Percentiles rank a stretch among this genome's conserved stretches.
phyloP scores from a whole-genome alignment of 805 yeast species.

The Candida pseudoglaebosa region DNA sequence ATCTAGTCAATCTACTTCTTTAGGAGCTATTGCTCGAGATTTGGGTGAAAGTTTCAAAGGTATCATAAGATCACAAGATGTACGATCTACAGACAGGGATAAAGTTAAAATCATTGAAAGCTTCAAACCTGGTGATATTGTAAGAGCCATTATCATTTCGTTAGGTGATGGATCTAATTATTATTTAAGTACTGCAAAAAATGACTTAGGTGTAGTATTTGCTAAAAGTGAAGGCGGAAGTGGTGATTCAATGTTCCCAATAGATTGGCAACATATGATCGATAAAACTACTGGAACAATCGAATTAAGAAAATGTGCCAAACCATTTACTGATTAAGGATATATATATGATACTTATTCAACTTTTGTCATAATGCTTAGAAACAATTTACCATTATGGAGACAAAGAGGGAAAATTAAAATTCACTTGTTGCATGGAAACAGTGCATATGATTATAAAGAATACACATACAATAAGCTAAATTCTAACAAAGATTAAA shows the following conservation, averaged over 20 bases:
- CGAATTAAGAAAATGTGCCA: constrained; percentile 88
- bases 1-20: constrained; percentile 34
- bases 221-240: constrained; percentile 67
- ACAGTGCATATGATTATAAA: too few relatives aligned
- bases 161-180: constrained; percentile 93
- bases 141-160: constrained; percentile 77
- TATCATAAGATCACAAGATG: constrained; percentile 79
- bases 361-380: too few relatives aligned
- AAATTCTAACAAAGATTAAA: too few relatives aligned
- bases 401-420: too few relatives aligned
- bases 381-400: constrained; percentile 5
- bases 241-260: constrained; percentile 78
- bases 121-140: constrained; percentile 89
- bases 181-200: constrained; percentile 82
- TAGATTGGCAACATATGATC: constrained; percentile 95
- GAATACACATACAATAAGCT: too few relatives aligned
- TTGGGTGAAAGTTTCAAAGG: constrained; percentile 89
- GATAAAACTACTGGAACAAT: constrained; percentile 68
- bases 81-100: constrained; percentile 88
- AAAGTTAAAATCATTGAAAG: constrained; percentile 72
- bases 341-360: constrained; percentile 1
- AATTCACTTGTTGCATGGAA: too few relatives aligned
- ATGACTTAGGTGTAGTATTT: constrained; percentile 90
- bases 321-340: constrained; percentile 51
- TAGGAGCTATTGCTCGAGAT: constrained; percentile 49